phyloP scores from a whole-genome alignment of 2,329 filamentous ascomycete species.

The Colletotrichum sp. region DNA sequence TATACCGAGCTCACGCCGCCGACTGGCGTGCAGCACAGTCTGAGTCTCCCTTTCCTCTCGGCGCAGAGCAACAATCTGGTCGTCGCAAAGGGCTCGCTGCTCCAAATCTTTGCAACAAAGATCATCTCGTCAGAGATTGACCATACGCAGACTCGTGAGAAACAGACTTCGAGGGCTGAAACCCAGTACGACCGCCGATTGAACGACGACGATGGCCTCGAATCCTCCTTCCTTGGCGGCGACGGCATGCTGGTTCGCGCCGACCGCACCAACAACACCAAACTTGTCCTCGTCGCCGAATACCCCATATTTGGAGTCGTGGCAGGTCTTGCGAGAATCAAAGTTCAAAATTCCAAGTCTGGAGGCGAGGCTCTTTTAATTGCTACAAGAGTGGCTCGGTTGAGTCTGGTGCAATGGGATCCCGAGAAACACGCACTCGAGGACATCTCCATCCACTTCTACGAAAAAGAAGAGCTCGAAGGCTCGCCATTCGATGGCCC shows the following conservation, averaged over 20 bases:
- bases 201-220: constrained; percentile 67
- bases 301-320: constrained; percentile 84
- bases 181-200: constrained; percentile 56
- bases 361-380: constrained; percentile 85
- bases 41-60: constrained; percentile 78
- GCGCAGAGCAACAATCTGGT: constrained; percentile 81
- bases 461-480: constrained; percentile 90
- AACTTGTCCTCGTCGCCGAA: constrained; percentile 84
- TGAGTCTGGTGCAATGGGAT: constrained; percentile 95
- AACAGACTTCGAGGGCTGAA: constrained; percentile 44
- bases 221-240: constrained; percentile 68
- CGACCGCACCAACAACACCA: constrained; percentile 70
- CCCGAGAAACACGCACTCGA: constrained; percentile 77
- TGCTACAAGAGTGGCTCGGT: constrained; percentile 87
- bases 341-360: constrained; percentile 72
- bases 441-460: constrained; percentile 96
- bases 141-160: constrained; percentile 38
- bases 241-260: constrained; percentile 66
- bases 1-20: constrained; percentile 96
- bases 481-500: constrained; percentile 82
- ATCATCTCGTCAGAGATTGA: constrained; percentile 68
- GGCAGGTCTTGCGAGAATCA: constrained; percentile 80
- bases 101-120: constrained; percentile 86
- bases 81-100: constrained; percentile 88
- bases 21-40: constrained; percentile 89